These are phyloP conservation scores for Vanrija pseudolonga DNA, from an alignment of 1,284 basidiomycete genomes.

Conservation along the genomic window DNA sequence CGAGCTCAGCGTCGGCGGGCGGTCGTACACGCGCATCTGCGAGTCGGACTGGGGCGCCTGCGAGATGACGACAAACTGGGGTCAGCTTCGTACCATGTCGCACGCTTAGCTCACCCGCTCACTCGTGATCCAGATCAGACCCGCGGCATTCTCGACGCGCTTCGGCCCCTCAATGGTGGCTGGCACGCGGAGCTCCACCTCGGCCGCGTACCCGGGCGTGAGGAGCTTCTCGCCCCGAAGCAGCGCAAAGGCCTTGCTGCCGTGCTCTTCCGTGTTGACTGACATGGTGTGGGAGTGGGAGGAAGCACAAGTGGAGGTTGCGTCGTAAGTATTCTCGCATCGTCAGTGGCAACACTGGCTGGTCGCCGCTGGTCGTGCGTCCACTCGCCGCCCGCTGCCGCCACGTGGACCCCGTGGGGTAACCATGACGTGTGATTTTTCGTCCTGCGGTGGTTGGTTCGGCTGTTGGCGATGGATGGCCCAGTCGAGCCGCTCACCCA, in stretches of 20 bases:
- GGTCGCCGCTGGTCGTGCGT: too few species aligned
- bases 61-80: constrained; percentile 27
- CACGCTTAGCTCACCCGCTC: constrained; percentile 38
- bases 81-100: constrained; percentile 4
- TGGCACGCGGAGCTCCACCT: constrained; percentile 38
- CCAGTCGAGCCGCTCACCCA: not conserved
- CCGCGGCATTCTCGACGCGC: constrained; percentile 29
- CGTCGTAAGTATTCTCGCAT: too few species aligned
- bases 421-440: constrained; percentile 2
- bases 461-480: not conserved
- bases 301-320: too few species aligned
- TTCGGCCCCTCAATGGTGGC: constrained; percentile 42
- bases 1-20: constrained; percentile 23
- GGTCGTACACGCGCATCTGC: constrained; percentile 14
- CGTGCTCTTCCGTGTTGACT: constrained; percentile 9
- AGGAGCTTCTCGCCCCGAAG: constrained; percentile 29
- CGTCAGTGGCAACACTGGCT: too few species aligned
- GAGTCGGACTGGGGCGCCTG: constrained; percentile 4
- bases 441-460: too few species aligned
- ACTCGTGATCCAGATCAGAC: constrained; percentile 40
- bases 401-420: not conserved
- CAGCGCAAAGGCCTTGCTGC: not conserved
- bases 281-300: constrained; percentile 7
- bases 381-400: too few species aligned
- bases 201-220: constrained; percentile 26